Evolutionary conservation across 2,329 filamentous ascomycete species (phyloP), one percentile per base, ranked within the genome.

Genomic region (Aulographum hederae): DNA sequence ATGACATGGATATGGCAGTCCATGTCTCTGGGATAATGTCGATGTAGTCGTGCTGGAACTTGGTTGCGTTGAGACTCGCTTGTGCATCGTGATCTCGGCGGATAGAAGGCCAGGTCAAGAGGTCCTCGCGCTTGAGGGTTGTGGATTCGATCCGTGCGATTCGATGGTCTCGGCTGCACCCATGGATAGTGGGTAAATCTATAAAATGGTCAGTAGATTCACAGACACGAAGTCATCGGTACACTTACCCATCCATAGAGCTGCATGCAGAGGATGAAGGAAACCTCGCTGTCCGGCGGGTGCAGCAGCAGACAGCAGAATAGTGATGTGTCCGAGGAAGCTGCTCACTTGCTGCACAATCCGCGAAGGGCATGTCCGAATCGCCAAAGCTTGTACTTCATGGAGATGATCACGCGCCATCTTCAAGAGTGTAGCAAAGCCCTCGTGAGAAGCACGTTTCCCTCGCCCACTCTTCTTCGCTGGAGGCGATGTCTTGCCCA

Each of bases 1-100:
- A 55, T 0, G 78, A 78, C 28, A 98, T 58, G 0, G 85, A 95
- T 6, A 98, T 60, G 2, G 85, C 78, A 29, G 73, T 82, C 89
- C 89, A 98, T 5, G 66, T 62, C 25, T 62, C 56, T 0, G 89
- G 91, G 4, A 98, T 72, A 31, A 86, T 77, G 45, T 94, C 79
- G 31, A 94, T 65, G 43, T 84, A 93, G 28, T 85, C 69, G 39
- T 67, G 64, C 47, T 86, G 78, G 44, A 93, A 91, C 17, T 63
- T 45, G 2, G 52, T 39, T 1, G 54, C 8, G 15, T 25, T 13
- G 21, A 13, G 13, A 10, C 10, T 25, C 10, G 21, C 21, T 25
- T 25, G 10, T 10, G 10, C 13, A 10, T 25, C 21, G 10, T 25
- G 10, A 10, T 10, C 10, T 13, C 21, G 21, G 10, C 10, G 10